Evolutionary conservation across 1,284 basidiomycete genomes (phyloP).

Genomic region (Phlebopus sp.): DNA sequence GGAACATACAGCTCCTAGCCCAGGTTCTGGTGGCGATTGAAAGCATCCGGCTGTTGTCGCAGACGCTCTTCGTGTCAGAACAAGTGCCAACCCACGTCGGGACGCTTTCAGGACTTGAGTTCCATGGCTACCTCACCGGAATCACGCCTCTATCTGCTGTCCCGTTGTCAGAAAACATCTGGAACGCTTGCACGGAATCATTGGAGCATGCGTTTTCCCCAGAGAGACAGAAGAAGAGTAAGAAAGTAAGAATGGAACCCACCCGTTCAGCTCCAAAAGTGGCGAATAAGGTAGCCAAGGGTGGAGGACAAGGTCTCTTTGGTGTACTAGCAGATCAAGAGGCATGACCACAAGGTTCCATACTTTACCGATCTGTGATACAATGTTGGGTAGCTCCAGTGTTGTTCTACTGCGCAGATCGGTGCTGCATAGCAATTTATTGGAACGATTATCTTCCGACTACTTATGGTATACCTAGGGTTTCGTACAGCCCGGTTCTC

Average conservation of each 20-base stretch:
- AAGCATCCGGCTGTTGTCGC: slow-evolving; percentile 54
- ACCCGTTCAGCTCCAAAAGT: slow-evolving; percentile 9
- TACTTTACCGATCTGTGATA: too few species aligned
- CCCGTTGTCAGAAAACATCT: slow-evolving; percentile 35
- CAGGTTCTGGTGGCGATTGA: slow-evolving; percentile 63
- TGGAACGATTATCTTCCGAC: too few species aligned
- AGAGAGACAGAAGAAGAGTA: slow-evolving; percentile 43
- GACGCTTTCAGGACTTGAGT: slow-evolving; percentile 53
- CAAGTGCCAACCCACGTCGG: slow-evolving; percentile 44
- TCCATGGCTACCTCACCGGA: slow-evolving; percentile 51
- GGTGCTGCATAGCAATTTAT: too few species aligned
- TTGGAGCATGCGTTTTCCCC: slow-evolving; percentile 50
- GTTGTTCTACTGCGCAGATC: background rate
- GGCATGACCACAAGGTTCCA: slow-evolving; percentile 10
- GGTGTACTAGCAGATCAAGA: slow-evolving; percentile 26
- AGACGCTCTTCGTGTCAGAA: slow-evolving; percentile 55
- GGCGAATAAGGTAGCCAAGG: slow-evolving; percentile 4
- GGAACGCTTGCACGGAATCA: slow-evolving; percentile 47
- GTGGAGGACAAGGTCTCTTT: slow-evolving; percentile 23
- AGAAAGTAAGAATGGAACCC: slow-evolving; percentile 30
- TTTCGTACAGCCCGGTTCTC: too few species aligned
- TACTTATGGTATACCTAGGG: too few species aligned
- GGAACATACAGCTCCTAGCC: slow-evolving; percentile 70
- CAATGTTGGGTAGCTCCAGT: background rate
- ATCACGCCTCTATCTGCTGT: slow-evolving; percentile 19